Conservation (phyloP, 164 flowering plant species). For the Tetracentron sinense region DNA sequence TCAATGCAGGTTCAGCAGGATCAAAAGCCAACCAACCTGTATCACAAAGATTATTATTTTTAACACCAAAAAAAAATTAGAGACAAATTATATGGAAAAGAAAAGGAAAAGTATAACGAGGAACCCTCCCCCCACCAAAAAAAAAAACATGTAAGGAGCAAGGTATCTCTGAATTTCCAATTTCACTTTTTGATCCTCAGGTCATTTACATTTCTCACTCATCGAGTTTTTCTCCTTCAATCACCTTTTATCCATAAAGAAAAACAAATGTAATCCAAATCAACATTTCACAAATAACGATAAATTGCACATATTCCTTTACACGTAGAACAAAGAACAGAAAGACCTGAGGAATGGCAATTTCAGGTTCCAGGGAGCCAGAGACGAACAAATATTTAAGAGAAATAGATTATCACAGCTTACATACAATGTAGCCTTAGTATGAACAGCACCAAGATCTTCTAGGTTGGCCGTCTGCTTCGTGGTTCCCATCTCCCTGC, state of each 20-base stretch:
- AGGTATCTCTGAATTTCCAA: no score
- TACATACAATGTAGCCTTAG: conserved; percentile 5
- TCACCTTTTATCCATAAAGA: not conserved
- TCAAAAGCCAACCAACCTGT: no score
- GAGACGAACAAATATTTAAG: not conserved
- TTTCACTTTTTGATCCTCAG: conserved; percentile 5
- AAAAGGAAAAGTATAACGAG: no score
- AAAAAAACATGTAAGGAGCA: no score
- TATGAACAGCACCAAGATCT: conserved; percentile 25
- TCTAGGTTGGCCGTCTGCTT: conserved; percentile 7
- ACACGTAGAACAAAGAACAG: conserved; percentile 2
- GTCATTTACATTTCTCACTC: conserved; percentile 6
- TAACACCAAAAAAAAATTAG: no score
- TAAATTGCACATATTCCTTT: conserved; percentile 17
- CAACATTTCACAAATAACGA: conserved; percentile 6
- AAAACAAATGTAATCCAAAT: not conserved
- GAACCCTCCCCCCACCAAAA: no score
- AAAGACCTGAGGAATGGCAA: not conserved
- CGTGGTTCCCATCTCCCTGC: conserved; percentile 17
- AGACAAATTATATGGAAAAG: no score
- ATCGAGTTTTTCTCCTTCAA: not conserved
- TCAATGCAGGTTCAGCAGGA: no score
- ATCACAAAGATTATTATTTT: no score
- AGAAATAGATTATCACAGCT: not conserved
- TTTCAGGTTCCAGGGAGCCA: not conserved